Percentiles rank a stretch among this genome's conserved stretches.
phyloP scores from a whole-genome alignment of 257 asterid species.

The Solanum pinnatisectum region DNA sequence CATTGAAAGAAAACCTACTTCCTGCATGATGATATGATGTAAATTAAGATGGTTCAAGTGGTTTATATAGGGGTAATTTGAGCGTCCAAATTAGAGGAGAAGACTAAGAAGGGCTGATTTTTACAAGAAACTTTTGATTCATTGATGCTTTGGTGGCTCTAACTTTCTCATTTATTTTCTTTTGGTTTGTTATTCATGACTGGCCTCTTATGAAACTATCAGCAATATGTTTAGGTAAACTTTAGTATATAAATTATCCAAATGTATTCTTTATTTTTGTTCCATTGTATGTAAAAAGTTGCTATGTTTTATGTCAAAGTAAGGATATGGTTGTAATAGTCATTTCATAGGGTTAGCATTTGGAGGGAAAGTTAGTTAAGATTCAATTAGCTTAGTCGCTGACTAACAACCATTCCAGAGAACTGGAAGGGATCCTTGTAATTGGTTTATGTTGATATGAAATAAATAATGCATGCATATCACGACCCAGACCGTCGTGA shows the following conservation, averaged over 20 bases:
- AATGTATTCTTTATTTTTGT: not conserved
- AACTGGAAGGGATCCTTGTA: not conserved
- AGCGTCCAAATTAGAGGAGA: not conserved
- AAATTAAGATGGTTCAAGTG: not conserved
- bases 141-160: not conserved
- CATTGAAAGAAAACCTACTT: constrained; percentile 44
- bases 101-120: not conserved
- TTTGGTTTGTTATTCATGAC: not conserved
- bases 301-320: not conserved
- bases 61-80: not conserved
- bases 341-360: not conserved
- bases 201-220: not conserved
- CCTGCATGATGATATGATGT: constrained; percentile 6
- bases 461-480: too few relatives aligned
- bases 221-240: not conserved
- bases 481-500: too few relatives aligned
- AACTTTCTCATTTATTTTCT: not conserved
- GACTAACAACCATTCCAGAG: not conserved
- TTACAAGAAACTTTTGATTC: not conserved
- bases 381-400: not conserved
- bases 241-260: not conserved
- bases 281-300: not conserved
- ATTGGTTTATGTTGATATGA: not conserved
- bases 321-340: not conserved
- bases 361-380: not conserved